phyloP scores from a whole-genome alignment of 352 stramenopile species.

The Phytophthora citrophthora region DNA sequence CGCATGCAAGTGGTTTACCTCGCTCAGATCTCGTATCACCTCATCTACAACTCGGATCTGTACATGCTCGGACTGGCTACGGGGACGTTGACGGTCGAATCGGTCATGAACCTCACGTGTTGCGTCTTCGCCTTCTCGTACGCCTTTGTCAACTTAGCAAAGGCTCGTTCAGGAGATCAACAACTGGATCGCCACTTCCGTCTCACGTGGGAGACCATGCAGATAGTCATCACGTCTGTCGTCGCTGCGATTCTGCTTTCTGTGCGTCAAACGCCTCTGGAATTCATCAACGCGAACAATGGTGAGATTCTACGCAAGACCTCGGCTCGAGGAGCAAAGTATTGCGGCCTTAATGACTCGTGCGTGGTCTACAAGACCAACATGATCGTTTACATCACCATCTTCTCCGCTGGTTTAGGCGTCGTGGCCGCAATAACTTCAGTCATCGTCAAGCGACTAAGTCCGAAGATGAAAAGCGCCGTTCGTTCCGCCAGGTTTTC shows the following conservation, averaged over 20 bases:
- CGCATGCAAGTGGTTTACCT: conserved; percentile 39
- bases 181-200: conserved; percentile 38
- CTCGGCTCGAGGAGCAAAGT: conserved; percentile 15
- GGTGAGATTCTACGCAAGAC: conserved; percentile 36
- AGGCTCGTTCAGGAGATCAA: conserved; percentile 31
- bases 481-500: conserved; percentile 21
- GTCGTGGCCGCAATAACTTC: conserved; percentile 18
- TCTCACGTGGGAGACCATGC: conserved; percentile 35
- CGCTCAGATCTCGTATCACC: conserved; percentile 37
- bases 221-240: conserved; percentile 29
- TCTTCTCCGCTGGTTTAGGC: conserved; percentile 27
- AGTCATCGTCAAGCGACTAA: conserved; percentile 23
- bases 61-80: conserved; percentile 35
- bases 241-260: conserved; percentile 16
- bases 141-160: conserved; percentile 28
- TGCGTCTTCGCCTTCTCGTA: conserved; percentile 39
- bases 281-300: conserved; percentile 29
- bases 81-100: conserved; percentile 31
- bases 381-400: conserved; percentile 20
- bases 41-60: conserved; percentile 35
- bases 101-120: conserved; percentile 39
- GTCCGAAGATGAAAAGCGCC: conserved; percentile 23
- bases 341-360: conserved; percentile 38
- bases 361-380: conserved; percentile 40
- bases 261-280: conserved; percentile 14